Evolutionary conservation across 306 rosid species (phyloP), one percentile per base, ranked within the genome.

Genomic region (Vicia faba): DNA sequence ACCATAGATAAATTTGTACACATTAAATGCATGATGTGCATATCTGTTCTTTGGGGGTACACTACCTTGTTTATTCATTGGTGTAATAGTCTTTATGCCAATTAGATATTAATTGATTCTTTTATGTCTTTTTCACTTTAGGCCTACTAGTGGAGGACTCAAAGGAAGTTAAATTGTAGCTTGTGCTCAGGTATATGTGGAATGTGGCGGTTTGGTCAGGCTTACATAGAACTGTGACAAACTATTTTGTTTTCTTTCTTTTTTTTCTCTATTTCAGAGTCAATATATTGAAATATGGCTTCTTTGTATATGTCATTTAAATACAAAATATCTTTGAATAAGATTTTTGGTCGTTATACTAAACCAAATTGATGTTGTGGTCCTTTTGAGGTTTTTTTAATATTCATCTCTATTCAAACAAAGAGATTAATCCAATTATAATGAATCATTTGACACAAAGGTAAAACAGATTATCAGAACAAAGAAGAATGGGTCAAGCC

Each of bases 61-160:
- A 23, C 25, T 23, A 23, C 25, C 25, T 23, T 23, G 25, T 23
- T 23, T 23, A 23, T 23, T n/a, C n/a, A n/a, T n/a, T n/a, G 25
- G 2, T 31, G 55, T 51, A 14, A 67, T n/a, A n/a, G n/a, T n/a
- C 12, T 36, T 51, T 54, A 36, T 7, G 25, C 14, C 63, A 57
- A 56, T 39, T 10, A 12, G 23, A 54, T 31, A 31, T 33, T 70
- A 13, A 31, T 53, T 19, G 43, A 40, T 28, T 19, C 44, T 63
- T 40, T 45, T 41, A 20, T 63, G 40, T 68, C 33, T 61, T 73
- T 73, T 64, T 13, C 20, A 25, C 57, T 78, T 64, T 60, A 88
- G 91, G 86, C 89, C 95, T 49, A 69, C 91, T 1, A 88, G 91
- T 66, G 91, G 91, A 65, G 89, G 89, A 73, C 74, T 83, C 45